Base-by-base conservation (phyloP, 176 grass and related monocot genomes). In the Musa beccarii region DNA sequence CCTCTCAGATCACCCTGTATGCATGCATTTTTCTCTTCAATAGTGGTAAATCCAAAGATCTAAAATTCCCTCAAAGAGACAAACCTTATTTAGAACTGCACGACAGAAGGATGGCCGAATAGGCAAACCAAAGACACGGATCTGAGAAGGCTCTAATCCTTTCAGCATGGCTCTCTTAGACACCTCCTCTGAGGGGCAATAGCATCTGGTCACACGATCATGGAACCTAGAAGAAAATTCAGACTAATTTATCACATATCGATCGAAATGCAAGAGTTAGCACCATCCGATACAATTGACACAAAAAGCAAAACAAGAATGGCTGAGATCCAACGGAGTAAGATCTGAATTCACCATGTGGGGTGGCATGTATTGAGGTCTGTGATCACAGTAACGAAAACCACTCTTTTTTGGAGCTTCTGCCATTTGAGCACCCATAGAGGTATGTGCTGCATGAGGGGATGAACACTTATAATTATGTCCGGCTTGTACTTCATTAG, bases 361-460 rank as follows among this genome's bases (percentile, higher is more conserved):
- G 92, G 92, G 72, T 96, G 89, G 87, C 92, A 96, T 23, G 92
- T 88, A 72, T 79, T 89, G 34, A 96, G 89, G 68, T 96, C 89
- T 49, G 89, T 92, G 84, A 92, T 69, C 69, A 96, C 93, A 5
- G 93, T 96, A 74, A 86, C 51, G 72, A 96, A 96, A 20, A 84
- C 75, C 10, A 96, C 87, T 81, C 77, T 85, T 73, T 87, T 81
- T 14, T 90, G 87, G 10, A 90, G 79, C 66, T 83, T 86, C 81
- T 96, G 85, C 93, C 89, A 92, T 79, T 96, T 96, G 66, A 96
- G 87, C 75, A 96, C 90, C 87, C 89, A 92, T 34, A 96, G 83
- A 50, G 93, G 93, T 51, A 96, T 90, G 81, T 96, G 93, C 75
- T 96, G 93, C 93, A 96, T 96, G 17, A 96, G 85, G 10, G 93